A percentile compares a stretch with the other conserved stretches of the same genome.
These are phyloP conservation scores for Pichia eremophila DNA, from an alignment of 805 yeast genomes.

Conservation along the genomic window DNA sequence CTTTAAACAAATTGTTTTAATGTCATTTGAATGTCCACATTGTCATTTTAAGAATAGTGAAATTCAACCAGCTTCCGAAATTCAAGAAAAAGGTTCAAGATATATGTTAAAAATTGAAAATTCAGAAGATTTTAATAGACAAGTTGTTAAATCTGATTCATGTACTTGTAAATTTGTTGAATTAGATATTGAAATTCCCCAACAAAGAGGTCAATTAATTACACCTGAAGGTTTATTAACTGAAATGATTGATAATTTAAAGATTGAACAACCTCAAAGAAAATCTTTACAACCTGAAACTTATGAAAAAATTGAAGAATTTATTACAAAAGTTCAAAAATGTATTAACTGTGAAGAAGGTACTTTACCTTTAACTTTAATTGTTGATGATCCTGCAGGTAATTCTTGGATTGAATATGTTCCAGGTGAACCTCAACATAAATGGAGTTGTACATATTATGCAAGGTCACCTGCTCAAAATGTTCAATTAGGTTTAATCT, in stretches of 20 bases:
- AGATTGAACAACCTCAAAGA: constrained; percentile 74
- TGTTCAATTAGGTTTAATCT: constrained; percentile 69
- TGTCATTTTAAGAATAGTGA: constrained; percentile 88
- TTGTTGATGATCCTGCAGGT: constrained; percentile 90
- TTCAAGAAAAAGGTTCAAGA: constrained; percentile 80
- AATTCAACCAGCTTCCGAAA: constrained; percentile 89
- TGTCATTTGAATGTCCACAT: constrained; percentile 95
- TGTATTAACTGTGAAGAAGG: constrained; percentile 59
- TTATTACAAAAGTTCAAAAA: constrained; percentile 50
- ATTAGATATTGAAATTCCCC: constrained; percentile 89
- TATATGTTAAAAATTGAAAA: constrained; percentile 61
- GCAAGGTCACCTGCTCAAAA: constrained; percentile 82
- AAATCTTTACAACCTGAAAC: constrained; percentile 64
- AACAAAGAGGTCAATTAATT: constrained; percentile 87
- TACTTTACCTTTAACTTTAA: constrained; percentile 66
- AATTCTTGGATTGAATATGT: constrained; percentile 90
- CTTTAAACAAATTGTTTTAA: constrained; percentile 81
- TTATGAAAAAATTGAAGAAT: constrained; percentile 63
- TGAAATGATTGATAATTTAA: constrained; percentile 77
- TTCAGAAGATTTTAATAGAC: constrained; percentile 73
- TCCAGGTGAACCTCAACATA: constrained; percentile 82
- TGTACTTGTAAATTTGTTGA: constrained; percentile 74
- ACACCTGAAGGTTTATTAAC: constrained; percentile 81
- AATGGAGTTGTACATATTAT: constrained; percentile 82
- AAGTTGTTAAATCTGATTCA: constrained; percentile 83